Percentiles rank a stretch among this genome's conserved stretches.
phyloP scores from a whole-genome alignment of 2,329 filamentous ascomycete species.

The Aspergillus puulaauensis region DNA sequence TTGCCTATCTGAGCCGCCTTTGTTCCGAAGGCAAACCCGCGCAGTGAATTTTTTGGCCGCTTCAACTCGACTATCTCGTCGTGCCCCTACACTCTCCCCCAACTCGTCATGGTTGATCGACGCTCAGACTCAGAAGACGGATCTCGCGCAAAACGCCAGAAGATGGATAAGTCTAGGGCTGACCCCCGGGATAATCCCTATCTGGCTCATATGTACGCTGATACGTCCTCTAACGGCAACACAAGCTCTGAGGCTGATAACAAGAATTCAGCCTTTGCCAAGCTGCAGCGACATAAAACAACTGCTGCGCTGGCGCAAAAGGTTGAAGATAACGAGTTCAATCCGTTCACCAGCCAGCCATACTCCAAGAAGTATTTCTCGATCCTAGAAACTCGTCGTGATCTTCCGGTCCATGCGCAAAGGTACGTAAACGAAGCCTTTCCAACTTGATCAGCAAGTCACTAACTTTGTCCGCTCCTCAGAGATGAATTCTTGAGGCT shows the following conservation, averaged over 20 bases:
- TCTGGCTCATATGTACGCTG: conserved; percentile 81
- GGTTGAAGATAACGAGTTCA: conserved; percentile 77
- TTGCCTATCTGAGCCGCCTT: conserved; percentile 31
- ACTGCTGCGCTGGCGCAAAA: conserved; percentile 71
- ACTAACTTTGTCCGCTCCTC: neutral
- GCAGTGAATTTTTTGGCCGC: conserved; percentile 13
- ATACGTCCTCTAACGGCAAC: conserved; percentile 41
- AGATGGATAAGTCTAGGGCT: conserved; percentile 47
- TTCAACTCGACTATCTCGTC: conserved; percentile 8
- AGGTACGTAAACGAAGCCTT: conserved; percentile 53
- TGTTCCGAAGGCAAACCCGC: conserved; percentile 14
- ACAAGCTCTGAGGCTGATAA: conserved; percentile 23
- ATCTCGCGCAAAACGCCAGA: conserved; percentile 55
- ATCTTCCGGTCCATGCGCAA: conserved; percentile 89
- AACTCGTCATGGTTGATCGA: conserved; percentile 54
- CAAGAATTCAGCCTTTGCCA: conserved; percentile 55
- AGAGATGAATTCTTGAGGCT: conserved; percentile 90
- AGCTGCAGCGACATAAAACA: conserved; percentile 75
- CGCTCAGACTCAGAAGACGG: conserved; percentile 53
- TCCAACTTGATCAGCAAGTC: neutral
- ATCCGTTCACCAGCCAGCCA: conserved; percentile 77
- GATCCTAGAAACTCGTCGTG: conserved; percentile 79
- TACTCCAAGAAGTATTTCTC: conserved; percentile 85
- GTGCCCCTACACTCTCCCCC: conserved; percentile 15
- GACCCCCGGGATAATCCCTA: conserved; percentile 75